Conservation (phyloP, 208 protist genomes). For the Wallacemonas rigidus region DNA sequence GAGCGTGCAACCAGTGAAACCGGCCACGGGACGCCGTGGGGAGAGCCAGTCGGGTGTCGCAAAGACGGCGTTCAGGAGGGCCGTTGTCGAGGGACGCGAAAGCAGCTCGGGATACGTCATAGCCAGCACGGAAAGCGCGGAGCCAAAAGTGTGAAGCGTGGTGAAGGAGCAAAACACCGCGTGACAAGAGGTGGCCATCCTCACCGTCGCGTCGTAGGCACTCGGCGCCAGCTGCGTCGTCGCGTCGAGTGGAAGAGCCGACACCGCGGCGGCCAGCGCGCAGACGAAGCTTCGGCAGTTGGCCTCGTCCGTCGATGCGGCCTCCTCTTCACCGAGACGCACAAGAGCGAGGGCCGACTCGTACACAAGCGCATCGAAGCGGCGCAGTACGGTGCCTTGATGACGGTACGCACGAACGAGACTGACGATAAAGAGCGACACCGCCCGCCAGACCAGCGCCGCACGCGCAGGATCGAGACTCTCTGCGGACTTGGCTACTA, state of each 20-base stretch:
- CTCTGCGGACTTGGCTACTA: neutral
- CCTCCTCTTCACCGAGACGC: neutral
- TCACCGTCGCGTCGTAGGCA: constrained; percentile 3
- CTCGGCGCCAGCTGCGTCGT: neutral
- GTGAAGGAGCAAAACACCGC: neutral
- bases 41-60: constrained; percentile 1
- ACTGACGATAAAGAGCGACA: neutral
- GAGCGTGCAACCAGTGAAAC: constrained; percentile 14
- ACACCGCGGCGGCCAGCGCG: neutral
- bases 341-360: neutral
- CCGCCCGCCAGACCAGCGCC: neutral
- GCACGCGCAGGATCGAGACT: neutral
- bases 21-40: neutral
- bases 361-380: neutral
- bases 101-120: neutral
- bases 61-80: neutral
- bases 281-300: constrained; percentile 3
- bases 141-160: neutral
- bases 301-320: neutral
- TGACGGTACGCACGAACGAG: neutral
- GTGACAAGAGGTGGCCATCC: neutral
- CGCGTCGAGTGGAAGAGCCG: neutral
- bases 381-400: neutral
- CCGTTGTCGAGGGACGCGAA: neutral
- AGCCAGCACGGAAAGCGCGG: neutral